Evolutionary conservation across 805 yeast species (phyloP), one percentile per base, ranked within the genome.

Genomic region (Myxozyma neotropica): DNA sequence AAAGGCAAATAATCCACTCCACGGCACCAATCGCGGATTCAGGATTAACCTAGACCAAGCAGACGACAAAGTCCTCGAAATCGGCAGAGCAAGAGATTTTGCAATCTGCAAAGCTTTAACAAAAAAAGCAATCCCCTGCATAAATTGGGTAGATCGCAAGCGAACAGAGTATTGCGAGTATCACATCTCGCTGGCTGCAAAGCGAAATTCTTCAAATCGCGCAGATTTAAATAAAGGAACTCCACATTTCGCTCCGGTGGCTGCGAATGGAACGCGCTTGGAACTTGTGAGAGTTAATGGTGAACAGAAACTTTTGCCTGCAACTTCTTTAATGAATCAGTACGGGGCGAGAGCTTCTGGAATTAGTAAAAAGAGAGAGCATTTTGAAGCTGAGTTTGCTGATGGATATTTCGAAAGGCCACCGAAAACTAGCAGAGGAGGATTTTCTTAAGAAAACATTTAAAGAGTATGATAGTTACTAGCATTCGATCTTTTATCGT

Each of bases 71-170:
- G 74, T 93, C 1, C 53, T 92, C 4, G 96, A 89, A 67, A 78
- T 93, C 55, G 99, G 96, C 0, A 77, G 79, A 36, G 77, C 90
- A 21, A 78, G 80, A 58, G 82, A 89, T 68, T 80, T 87, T 49
- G 95, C 88, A 0, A 76, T 76, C 55, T 93, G 99, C 71, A 72
- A 75, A n/a, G 78, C 80, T 2, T 69, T 75, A 13, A 81, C 78
- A 31, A 73, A 75, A 44, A 81, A 78, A 33, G 84, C 85, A 15
- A 70, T 74, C 4, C 67, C 71, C 6, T 92, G 98, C 73, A 75
- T 74, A 10, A 75, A 80, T 4, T 85, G 88, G 42, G 81, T 91
- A 3, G 83, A 90, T 68, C 73, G 70, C 21, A 73, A 80, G 7
- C 77, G 76, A 42, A 74, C 81, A 4, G 80, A 79, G 24, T 79